phyloP scores from a whole-genome alignment of 768 basidiomycete species.

The Lactarius indigo region DNA sequence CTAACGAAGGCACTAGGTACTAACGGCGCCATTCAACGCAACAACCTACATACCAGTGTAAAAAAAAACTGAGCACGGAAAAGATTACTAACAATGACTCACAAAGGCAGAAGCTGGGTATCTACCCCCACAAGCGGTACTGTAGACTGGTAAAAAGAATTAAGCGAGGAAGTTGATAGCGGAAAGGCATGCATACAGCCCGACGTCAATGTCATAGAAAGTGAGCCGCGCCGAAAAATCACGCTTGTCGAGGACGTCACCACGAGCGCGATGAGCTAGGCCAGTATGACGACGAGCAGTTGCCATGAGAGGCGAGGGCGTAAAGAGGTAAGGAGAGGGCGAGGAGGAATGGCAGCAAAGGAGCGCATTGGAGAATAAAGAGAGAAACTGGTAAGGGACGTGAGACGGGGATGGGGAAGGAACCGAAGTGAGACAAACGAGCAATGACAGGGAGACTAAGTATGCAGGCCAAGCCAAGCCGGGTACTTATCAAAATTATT shows the following conservation, averaged over 20 bases:
- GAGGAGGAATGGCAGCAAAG: conserved; percentile 11
- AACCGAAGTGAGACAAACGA: neutral
- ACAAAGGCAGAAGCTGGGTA: neutral
- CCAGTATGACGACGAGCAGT: conserved; percentile 16
- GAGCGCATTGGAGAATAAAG: conserved; percentile 16
- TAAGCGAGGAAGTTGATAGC: neutral
- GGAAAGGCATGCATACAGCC: conserved; percentile 12
- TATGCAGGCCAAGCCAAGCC: too few species aligned
- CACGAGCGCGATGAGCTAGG: conserved; percentile 11
- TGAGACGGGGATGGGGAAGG: neutral
- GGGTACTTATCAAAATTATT: too few species aligned
- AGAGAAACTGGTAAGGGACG: neutral
- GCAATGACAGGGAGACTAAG: too few species aligned
- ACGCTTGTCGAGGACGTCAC: conserved; percentile 9
- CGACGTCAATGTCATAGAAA: conserved; percentile 18
- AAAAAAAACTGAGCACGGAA: neutral
- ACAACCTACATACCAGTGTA: conserved; percentile 11
- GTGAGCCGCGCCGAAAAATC: neutral
- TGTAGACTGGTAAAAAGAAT: neutral
- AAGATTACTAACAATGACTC: neutral
- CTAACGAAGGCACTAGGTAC: neutral
- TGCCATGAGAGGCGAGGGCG: conserved; percentile 8
- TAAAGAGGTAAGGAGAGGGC: conserved; percentile 17
- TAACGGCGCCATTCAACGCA: conserved; percentile 11
- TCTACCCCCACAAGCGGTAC: conserved; percentile 15